These are phyloP conservation scores for Populus tomentosa DNA, from an alignment of 441 rosid species.

Conservation along the genomic window DNA sequence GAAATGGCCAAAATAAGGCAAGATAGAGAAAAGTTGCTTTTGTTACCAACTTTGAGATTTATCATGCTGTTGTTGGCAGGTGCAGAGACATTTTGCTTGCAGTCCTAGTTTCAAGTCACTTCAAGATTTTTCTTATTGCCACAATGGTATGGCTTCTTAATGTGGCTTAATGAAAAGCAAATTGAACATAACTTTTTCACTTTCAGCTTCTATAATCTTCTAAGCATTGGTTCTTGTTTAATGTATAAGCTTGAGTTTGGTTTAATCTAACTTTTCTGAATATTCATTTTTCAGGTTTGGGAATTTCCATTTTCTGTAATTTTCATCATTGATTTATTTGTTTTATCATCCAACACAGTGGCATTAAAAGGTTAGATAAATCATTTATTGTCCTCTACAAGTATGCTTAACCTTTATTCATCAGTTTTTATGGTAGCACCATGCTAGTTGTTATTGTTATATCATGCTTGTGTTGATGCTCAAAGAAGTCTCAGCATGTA, in stretches of 20 bases:
- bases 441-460: not conserved
- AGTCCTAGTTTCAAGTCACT: slow-evolving; percentile 70
- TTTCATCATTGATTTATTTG: slow-evolving; percentile 63
- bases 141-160: slow-evolving; percentile 47
- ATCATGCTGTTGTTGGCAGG: slow-evolving; percentile 26
- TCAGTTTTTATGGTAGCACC: not conserved
- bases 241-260: not conserved
- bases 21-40: not conserved
- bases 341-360: slow-evolving; percentile 67
- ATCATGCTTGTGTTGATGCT: too few relatives aligned
- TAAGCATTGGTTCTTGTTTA: not conserved
- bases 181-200: not conserved
- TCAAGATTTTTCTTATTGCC: slow-evolving; percentile 58
- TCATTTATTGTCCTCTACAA: not conserved
- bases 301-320: slow-evolving; percentile 70
- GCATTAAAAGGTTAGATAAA: slow-evolving; percentile 66
- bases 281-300: slow-evolving; percentile 60
- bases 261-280: not conserved
- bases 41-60: not conserved
- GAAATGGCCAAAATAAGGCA: not conserved
- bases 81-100: slow-evolving; percentile 45
- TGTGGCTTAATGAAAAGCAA: not conserved
- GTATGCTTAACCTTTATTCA: not conserved
- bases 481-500: too few relatives aligned
- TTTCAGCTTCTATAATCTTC: slow-evolving; percentile 1